Conservation (phyloP, 768 basidiomycete species). For the Podaxis sp. region DNA sequence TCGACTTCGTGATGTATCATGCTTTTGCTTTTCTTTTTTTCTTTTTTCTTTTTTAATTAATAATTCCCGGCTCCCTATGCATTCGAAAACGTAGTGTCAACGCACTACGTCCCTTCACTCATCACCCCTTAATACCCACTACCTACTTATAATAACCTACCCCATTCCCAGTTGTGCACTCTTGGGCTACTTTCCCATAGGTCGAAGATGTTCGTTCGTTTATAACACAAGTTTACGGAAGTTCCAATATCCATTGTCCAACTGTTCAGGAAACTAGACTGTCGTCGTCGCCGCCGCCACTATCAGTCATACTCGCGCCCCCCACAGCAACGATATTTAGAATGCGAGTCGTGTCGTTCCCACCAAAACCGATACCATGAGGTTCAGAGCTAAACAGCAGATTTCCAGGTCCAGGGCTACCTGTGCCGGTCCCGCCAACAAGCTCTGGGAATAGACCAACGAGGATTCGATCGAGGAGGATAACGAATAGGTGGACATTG, state of each 20-base stretch:
- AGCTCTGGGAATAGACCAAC: conserved; percentile 77
- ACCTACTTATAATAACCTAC: background rate
- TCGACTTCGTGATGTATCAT: background rate
- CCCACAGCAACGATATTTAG: background rate
- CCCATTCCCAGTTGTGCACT: background rate
- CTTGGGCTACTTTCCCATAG: background rate
- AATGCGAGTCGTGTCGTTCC: background rate
- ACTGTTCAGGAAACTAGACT: background rate
- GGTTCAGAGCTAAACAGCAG: background rate
- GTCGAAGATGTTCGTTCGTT: background rate
- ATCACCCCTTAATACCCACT: background rate
- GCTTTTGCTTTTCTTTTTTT: background rate
- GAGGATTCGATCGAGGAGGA: conserved; percentile 72
- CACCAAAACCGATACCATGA: background rate
- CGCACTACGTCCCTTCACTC: background rate
- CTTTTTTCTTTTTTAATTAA: background rate
- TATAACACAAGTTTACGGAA: background rate
- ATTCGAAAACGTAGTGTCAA: background rate
- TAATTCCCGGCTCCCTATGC: background rate
- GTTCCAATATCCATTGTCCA: background rate
- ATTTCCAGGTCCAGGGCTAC: background rate
- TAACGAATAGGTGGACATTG: conserved; percentile 73
- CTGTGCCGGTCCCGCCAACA: conserved; percentile 16
- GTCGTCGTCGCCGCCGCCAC: background rate
- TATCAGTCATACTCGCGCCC: background rate